Percentiles rank a stretch among this genome's conserved stretches.
These are phyloP conservation scores for Globisporangium mamillatum DNA, from an alignment of 352 stramenopile genomes.

Conservation along the genomic window DNA sequence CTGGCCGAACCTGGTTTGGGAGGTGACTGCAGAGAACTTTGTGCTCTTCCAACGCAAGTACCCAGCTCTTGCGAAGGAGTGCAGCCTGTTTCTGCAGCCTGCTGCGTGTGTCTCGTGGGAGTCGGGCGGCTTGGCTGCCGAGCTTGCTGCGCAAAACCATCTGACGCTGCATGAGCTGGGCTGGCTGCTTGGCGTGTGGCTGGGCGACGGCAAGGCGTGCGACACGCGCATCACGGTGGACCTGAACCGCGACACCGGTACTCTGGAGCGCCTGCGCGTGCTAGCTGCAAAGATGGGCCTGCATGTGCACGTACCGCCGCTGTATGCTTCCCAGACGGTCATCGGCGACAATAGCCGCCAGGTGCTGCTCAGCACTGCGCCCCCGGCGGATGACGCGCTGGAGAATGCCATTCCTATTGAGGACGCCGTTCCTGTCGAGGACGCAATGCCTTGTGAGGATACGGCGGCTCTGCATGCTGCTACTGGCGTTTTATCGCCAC, in stretches of 20 bases:
- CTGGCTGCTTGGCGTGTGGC: constrained; percentile 10
- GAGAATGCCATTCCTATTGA: constrained; percentile 6
- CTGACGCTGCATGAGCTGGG: constrained; percentile 10
- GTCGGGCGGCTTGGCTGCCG: constrained; percentile 1
- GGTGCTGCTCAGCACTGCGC: constrained; percentile 6
- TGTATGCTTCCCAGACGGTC: constrained; percentile 4
- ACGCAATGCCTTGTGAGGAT: constrained; percentile 6
- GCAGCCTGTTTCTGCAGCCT: constrained; percentile 9
- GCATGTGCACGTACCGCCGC: constrained; percentile 4
- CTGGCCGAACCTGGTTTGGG: constrained; percentile 6
- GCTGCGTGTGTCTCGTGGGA: constrained; percentile 8
- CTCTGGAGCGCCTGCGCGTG: constrained; percentile 9
- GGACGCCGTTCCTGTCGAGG: neutral
- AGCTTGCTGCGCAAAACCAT: constrained; percentile 10
- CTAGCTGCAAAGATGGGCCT: constrained; percentile 11
- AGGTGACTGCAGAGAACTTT: constrained; percentile 12
- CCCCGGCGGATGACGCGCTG: constrained; percentile 2
- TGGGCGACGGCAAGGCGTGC: constrained; percentile 5
- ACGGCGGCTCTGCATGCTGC: neutral
- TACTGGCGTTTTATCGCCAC: constrained; percentile 3
- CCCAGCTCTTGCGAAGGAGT: constrained; percentile 11
- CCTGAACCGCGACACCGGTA: constrained; percentile 9
- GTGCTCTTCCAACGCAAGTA: constrained; percentile 11
- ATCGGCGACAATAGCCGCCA: constrained; percentile 9
- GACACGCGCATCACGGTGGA: constrained; percentile 11